A percentile compares a stretch with the other conserved stretches of the same genome.
phyloP scores from a whole-genome alignment of 495 filamentous ascomycete genomes.

The Clavariopsis aquatica region DNA sequence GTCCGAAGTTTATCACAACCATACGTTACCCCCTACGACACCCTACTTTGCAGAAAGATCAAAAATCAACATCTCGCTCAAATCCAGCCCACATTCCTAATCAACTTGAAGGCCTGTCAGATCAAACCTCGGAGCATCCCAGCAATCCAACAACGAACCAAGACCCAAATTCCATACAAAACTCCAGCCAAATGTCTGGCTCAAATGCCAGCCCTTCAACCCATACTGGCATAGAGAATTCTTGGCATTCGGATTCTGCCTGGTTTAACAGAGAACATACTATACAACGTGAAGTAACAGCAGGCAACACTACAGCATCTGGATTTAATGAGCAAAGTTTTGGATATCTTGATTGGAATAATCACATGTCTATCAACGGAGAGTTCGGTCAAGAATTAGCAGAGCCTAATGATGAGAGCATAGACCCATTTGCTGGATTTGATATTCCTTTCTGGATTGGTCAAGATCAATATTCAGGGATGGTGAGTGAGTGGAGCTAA shows the following conservation, averaged over 20 bases:
- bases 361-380: neutral
- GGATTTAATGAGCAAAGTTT: no score
- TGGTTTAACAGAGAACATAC: no score
- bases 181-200: neutral
- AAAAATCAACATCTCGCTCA: slow-evolving; percentile 1
- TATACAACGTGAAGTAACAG: no score
- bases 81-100: neutral
- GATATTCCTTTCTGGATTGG: slow-evolving; percentile 15
- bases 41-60: no score
- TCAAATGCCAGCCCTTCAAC: neutral
- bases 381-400: neutral
- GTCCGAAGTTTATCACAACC: neutral
- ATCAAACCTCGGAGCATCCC: no score
- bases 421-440: slow-evolving; percentile 9
- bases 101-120: no score
- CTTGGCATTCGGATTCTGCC: neutral
- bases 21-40: no score
- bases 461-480: slow-evolving; percentile 8
- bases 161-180: neutral
- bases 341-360: no score
- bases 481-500: slow-evolving; percentile 12
- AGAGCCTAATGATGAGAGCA: neutral
- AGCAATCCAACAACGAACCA: no score
- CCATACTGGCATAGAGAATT: neutral
- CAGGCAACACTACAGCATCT: no score